Conservation (phyloP, 108 stramenopile species). For the Nitzschia sp. region DNA sequence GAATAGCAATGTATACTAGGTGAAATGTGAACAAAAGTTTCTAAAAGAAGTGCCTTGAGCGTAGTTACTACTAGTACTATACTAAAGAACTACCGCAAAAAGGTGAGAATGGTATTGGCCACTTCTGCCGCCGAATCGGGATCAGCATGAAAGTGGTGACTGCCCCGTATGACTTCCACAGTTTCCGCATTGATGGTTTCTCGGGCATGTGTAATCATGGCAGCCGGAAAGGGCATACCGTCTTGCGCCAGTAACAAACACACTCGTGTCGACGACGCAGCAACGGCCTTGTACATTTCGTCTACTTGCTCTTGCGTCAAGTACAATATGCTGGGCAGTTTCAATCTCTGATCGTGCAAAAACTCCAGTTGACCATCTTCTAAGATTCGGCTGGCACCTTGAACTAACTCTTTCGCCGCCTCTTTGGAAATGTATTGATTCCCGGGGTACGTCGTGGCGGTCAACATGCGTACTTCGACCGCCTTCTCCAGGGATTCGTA, state of each 20-base stretch:
- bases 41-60: too few relatives aligned
- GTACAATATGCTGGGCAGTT: conserved; percentile 74
- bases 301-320: conserved; percentile 73
- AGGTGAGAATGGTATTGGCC: conserved; percentile 27
- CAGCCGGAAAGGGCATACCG: conserved; percentile 68
- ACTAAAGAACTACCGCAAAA: conserved; percentile 9
- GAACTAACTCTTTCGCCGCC: conserved; percentile 67
- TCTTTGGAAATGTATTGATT: conserved; percentile 73
- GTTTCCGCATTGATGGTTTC: conserved; percentile 48
- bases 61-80: too few relatives aligned
- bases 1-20: too few relatives aligned
- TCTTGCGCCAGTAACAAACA: conserved; percentile 67
- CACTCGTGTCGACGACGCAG: conserved; percentile 30
- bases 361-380: conserved; percentile 47
- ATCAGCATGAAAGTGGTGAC: conserved; percentile 89
- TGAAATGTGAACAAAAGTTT: too few relatives aligned
- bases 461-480: conserved; percentile 50
- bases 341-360: conserved; percentile 75
- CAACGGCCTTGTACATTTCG: conserved; percentile 51
- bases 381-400: conserved; percentile 48
- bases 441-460: conserved; percentile 71
- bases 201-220: conserved; percentile 26
- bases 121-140: conserved; percentile 63
- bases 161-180: conserved; percentile 53
- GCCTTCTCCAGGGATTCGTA: conserved; percentile 59